Base-by-base conservation (phyloP, 2,329 filamentous ascomycete species). In the Neophaeococcomyces aloes region DNA sequence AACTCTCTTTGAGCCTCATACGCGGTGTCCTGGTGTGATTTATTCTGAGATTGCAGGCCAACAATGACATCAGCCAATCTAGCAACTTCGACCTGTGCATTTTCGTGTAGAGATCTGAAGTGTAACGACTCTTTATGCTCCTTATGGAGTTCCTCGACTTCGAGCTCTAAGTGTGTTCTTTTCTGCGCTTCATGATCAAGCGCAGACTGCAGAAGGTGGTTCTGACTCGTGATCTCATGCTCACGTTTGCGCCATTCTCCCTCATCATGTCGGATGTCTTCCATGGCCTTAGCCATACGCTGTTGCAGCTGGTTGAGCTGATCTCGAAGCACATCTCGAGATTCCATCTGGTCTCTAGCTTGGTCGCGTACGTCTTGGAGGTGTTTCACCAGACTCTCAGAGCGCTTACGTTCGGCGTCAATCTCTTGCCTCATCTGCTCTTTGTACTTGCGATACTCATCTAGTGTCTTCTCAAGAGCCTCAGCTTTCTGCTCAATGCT, bases 271-370 rank as follows among this genome's bases (percentile, higher is more conserved):
- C 83, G 79, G 49, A 95, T 79, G 49, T 94, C 82, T 36, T 78
- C 78, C 42, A 85, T 81, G 38, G 86, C 84, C 44, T 71, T 71
- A 25, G 79, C 76, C 81, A 96, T 89, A 54, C 95, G 86, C 50
- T 86, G 77, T 63, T 96, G 88, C 30, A 98, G 70, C 47, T 79
- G 79, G 54, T 89, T 78, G 57, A 95, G 83, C 63, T 91, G 94
- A 60, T 72, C 71, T 53, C 86, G 81, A 76, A 93, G 88, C 48
- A 74, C 79, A 59, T 94, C 86, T 46, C 87, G 81, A 47, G 93
- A 76, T 50, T 82, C 79, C 57, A 88, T 79, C 57, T 86, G 89
- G 65, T 94, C 88, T 57, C 91, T 81, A 32, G 91, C 76, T 59
- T 94, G 87, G 35, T 75, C 75, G 49, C 80, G 78, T 44, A 94